A percentile compares a stretch with the other conserved stretches of the same genome.
Evolutionary conservation across 1,284 basidiomycete species (phyloP).

Genomic region (Puccinia novopanici): DNA sequence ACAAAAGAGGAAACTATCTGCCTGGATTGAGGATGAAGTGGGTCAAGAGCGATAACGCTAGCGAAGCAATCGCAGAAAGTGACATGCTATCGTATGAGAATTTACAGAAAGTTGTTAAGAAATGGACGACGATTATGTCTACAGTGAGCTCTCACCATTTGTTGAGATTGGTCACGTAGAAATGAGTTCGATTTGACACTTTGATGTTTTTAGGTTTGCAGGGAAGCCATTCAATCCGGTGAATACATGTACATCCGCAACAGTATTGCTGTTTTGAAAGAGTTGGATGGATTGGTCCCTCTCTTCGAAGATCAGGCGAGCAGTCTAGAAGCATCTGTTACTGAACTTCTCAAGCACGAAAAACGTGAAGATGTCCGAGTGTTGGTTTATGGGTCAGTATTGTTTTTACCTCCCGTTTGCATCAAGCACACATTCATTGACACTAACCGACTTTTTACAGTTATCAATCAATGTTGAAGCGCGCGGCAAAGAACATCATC

Average conservation of each 20-base stretch:
- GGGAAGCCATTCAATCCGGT: constrained; percentile 58
- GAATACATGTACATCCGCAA: constrained; percentile 96
- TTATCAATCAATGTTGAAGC: constrained; percentile 52
- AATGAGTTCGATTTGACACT: constrained; percentile 64
- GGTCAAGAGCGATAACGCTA: constrained; percentile 32
- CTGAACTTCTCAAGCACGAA: constrained; percentile 71
- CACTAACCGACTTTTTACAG: constrained; percentile 44
- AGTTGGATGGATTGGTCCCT: constrained; percentile 84
- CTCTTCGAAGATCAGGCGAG: constrained; percentile 65
- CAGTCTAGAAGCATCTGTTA: constrained; percentile 68
- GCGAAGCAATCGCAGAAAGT: constrained; percentile 40
- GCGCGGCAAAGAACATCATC: constrained; percentile 51
- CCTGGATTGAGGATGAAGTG: constrained; percentile 49
- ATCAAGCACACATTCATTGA: background rate
- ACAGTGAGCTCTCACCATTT: constrained; percentile 17
- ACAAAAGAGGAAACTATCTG: constrained; percentile 46
- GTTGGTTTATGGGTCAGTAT: constrained; percentile 69
- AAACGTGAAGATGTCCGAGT: constrained; percentile 70
- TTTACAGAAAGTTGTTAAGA: constrained; percentile 44
- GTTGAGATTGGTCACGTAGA: background rate
- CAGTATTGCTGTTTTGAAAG: constrained; percentile 81
- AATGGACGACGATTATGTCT: constrained; percentile 46
- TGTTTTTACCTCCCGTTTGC: background rate
- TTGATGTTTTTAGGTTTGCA: constrained; percentile 68
- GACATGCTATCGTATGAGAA: constrained; percentile 49